Conservation (phyloP, 805 yeast species). For the Ogataea parapolymorpha region DNA sequence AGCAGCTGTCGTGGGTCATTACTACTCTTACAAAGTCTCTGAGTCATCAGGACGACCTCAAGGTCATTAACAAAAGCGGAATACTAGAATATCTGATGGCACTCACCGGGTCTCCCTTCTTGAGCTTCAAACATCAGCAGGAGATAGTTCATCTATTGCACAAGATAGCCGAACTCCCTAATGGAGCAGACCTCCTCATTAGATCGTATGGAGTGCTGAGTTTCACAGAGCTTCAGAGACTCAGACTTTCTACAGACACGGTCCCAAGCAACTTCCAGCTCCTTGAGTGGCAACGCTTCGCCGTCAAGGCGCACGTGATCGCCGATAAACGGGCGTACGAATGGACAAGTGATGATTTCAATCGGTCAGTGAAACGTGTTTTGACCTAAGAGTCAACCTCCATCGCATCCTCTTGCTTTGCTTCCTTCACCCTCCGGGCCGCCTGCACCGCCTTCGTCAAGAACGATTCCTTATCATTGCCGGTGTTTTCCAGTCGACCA, state of each 20-base stretch:
- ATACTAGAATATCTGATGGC: slow-evolving; percentile 68
- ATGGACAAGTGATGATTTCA: slow-evolving; percentile 57
- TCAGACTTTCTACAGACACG: slow-evolving; percentile 7
- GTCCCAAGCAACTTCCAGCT: slow-evolving; percentile 29
- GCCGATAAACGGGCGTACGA: slow-evolving; percentile 54
- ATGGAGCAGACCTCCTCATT: slow-evolving; percentile 55
- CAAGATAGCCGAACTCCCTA: slow-evolving; percentile 48
- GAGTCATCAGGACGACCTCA: slow-evolving; percentile 48
- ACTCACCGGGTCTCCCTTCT: slow-evolving; percentile 49
- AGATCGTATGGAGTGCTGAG: slow-evolving; percentile 53
- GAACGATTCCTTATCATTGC: slow-evolving; percentile 23
- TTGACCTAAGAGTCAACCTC: slow-evolving; percentile 11
- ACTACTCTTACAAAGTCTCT: slow-evolving; percentile 46
- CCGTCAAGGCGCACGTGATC: slow-evolving; percentile 40
- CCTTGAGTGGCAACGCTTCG: slow-evolving; percentile 45
- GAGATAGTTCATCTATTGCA: slow-evolving; percentile 42
- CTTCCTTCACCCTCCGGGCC: slow-evolving; percentile 15
- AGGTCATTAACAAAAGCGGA: slow-evolving; percentile 47
- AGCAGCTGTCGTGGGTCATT: slow-evolving; percentile 66
- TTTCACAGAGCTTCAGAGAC: slow-evolving; percentile 33
- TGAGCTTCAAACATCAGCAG: slow-evolving; percentile 37
- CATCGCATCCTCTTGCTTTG: slow-evolving; percentile 3
- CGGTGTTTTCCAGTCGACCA: slow-evolving; percentile 29
- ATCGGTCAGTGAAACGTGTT: slow-evolving; percentile 44
- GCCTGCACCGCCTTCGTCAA: slow-evolving; percentile 23